Percentiles rank a stretch among this genome's conserved stretches.
Conservation (phyloP, 1,284 basidiomycete species). For the Cryptococcus sp. region DNA sequence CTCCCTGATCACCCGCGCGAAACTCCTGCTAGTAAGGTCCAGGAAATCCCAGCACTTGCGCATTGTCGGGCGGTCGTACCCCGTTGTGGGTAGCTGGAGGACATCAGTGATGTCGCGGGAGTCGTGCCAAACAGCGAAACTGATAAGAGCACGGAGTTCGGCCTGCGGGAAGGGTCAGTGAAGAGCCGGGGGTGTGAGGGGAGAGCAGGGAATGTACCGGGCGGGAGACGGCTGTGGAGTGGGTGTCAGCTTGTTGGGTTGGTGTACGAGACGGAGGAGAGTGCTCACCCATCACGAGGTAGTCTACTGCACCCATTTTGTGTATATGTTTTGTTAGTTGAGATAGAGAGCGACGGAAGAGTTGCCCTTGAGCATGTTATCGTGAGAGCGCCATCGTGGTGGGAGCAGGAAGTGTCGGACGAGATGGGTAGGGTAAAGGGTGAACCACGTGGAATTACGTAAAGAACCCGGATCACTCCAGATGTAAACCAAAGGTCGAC, state of each 20-base stretch:
- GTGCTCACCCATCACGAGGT: slow-evolving; percentile 35
- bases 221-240: slow-evolving; percentile 28
- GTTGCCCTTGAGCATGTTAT: no score
- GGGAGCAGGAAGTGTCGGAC: no score
- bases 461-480: no score
- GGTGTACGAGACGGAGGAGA: not conserved
- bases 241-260: slow-evolving; percentile 6
- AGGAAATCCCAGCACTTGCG: slow-evolving; percentile 85
- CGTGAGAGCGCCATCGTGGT: no score
- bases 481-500: no score
- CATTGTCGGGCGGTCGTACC: slow-evolving; percentile 83
- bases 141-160: slow-evolving; percentile 72
- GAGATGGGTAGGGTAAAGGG: no score
- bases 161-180: slow-evolving; percentile 56
- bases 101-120: slow-evolving; percentile 72
- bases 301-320: slow-evolving; percentile 35
- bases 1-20: slow-evolving; percentile 93
- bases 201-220: slow-evolving; percentile 23
- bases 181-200: not conserved
- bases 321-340: not conserved
- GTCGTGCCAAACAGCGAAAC: slow-evolving; percentile 76
- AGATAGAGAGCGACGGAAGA: not conserved
- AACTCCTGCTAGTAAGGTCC: slow-evolving; percentile 84
- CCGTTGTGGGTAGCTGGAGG: slow-evolving; percentile 67
- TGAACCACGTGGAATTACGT: no score